phyloP scores from a whole-genome alignment of 345 rosid genomes.

The Lumnitzera racemosa region DNA sequence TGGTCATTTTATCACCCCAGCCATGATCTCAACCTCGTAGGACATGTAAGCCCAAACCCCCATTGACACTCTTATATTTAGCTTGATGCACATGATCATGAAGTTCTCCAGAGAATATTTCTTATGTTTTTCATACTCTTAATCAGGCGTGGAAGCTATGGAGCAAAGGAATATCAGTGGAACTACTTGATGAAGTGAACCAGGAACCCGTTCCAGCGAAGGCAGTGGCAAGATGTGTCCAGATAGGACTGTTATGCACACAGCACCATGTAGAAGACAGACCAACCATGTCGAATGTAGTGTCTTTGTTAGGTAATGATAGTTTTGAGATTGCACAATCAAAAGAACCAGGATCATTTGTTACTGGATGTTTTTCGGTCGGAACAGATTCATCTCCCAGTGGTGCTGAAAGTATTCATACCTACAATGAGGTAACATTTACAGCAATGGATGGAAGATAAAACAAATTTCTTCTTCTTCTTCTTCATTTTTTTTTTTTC shows the following conservation, averaged over 20 bases:
- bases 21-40: constrained; percentile 19
- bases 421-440: too few species aligned
- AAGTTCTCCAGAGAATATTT: background rate
- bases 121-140: background rate
- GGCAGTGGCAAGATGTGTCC: constrained; percentile 7
- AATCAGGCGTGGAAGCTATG: constrained; percentile 12
- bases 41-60: constrained; percentile 19
- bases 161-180: constrained; percentile 9
- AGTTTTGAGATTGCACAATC: constrained; percentile 9
- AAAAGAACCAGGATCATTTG: background rate
- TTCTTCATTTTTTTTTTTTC: too few species aligned
- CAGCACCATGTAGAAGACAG: constrained; percentile 5
- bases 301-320: constrained; percentile 13
- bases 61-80: background rate
- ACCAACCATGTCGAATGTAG: constrained; percentile 10
- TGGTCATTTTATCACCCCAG: constrained; percentile 7
- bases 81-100: background rate
- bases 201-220: background rate
- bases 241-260: constrained; percentile 14
- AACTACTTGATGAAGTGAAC: constrained; percentile 5
- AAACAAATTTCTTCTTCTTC: too few species aligned
- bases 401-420: too few species aligned
- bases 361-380: background rate
- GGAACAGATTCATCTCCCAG: too few species aligned
- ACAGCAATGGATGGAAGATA: too few species aligned